A percentile compares a stretch with the other conserved stretches of the same genome.
These are phyloP conservation scores for Penicillium hordei DNA, from an alignment of 2,329 filamentous ascomycete genomes.

Conservation along the genomic window DNA sequence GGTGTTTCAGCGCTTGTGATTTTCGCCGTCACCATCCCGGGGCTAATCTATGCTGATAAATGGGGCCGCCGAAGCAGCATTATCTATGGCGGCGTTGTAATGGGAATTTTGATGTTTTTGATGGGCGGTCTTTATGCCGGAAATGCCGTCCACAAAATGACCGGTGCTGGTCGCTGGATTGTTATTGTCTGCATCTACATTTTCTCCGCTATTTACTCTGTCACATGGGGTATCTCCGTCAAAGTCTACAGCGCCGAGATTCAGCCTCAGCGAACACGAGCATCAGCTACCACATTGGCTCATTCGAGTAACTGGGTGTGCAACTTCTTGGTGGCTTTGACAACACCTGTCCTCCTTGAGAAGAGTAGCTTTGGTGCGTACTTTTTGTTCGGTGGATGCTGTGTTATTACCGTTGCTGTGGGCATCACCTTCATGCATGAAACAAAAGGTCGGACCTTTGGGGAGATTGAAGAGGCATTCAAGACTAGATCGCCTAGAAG, in stretches of 20 bases:
- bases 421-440: conserved; percentile 52
- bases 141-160: conserved; percentile 28
- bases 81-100: conserved; percentile 54
- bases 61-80: conserved; percentile 58
- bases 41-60: conserved; percentile 56
- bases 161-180: conserved; percentile 32
- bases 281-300: conserved; percentile 54
- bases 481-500: conserved; percentile 22
- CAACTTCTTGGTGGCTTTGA: conserved; percentile 49
- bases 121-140: conserved; percentile 37
- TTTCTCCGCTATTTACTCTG: conserved; percentile 28
- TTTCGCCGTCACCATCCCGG: conserved; percentile 58
- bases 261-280: conserved; percentile 56
- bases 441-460: conserved; percentile 51
- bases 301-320: conserved; percentile 54
- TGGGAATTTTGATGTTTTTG: conserved; percentile 44
- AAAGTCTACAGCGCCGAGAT: conserved; percentile 61
- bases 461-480: conserved; percentile 53
- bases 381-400: conserved; percentile 48
- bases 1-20: conserved; percentile 62
- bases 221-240: conserved; percentile 55
- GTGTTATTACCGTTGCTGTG: conserved; percentile 41
- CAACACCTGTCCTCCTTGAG: conserved; percentile 46
- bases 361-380: conserved; percentile 48
- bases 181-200: conserved; percentile 28